Base-by-base conservation (phyloP, 208 protist genomes). In the Zelonia costaricensis region DNA sequence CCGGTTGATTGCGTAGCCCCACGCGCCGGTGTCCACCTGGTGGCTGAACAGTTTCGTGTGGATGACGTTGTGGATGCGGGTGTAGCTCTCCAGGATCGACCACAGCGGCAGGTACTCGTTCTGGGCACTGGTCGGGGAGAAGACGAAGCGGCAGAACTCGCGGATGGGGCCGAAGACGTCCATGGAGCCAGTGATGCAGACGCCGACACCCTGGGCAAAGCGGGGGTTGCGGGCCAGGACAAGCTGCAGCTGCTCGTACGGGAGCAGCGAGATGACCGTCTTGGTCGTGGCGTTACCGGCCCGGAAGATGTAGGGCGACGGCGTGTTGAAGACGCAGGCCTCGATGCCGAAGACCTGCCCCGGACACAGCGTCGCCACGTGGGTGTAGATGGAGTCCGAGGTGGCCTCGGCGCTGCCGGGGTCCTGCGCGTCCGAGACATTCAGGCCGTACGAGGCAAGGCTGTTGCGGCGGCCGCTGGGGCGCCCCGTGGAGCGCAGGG, bases 101-200 rank as follows among this genome's bases (percentile, higher is more conserved):
- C 83, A 91, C 36, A 94, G 67, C 25, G 81, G 78, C 20, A 94
- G 72, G 66, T 92, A 91, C 66, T 92, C 84, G 64, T 92, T 92
- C 68, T 85, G 76, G 23, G 74, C 72, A 9, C 73, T 66, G 13
- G 64, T 59, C 4, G 82, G 71, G 4, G 85, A 81, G 65, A 92
- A 92, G 42, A 94, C 85, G 44, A 78, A 83, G 35, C 85, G 85
- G 65, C 85, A 91, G 74, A 92, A 92, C 73, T 86, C 62, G 23
- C 82, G 82, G 39, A 94, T 74, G 0, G 85, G 78, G 18, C 71
- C 76, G 68, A 94, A 94, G 35, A 91, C 76, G 70, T 92, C 81
- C 35, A 88, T 69, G 22, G 66, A 74, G 48, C 67, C 75, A 16
- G 68, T 62, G 40, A 94, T 91, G 65, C 45, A 68, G 28, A 57